These are phyloP conservation scores for Umbelopsis vinacea DNA, from an alignment of 192 early-diverging fungal genomes.

Conservation along the genomic window DNA sequence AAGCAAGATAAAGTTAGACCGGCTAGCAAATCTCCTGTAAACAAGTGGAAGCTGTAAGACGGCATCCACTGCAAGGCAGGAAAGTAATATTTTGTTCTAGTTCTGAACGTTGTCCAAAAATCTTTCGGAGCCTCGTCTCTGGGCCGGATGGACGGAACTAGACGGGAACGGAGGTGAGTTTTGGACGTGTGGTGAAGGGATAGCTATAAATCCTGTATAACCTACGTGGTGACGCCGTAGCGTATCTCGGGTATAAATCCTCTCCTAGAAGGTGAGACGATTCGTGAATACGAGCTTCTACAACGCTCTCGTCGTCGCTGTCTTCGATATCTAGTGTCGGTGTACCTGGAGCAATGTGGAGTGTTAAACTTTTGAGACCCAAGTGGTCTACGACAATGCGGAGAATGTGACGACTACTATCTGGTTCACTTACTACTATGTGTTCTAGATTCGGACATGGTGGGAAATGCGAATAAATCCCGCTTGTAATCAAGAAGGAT, in stretches of 20 bases:
- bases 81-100: conserved; percentile 88
- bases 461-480: not conserved
- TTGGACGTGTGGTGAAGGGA: not conserved
- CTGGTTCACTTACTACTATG: not conserved
- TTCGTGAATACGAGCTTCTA: conserved; percentile 24
- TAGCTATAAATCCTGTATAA: not conserved
- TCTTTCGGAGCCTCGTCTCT: conserved; percentile 33
- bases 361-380: too few relatives aligned
- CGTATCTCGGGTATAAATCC: conserved; percentile 27
- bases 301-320: conserved; percentile 30
- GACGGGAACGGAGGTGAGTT: not conserved
- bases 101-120: conserved; percentile 49
- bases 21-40: conserved; percentile 80
- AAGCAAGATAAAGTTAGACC: conserved; percentile 83
- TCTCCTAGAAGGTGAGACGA: conserved; percentile 8
- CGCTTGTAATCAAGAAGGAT: not conserved
- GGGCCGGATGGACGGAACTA: conserved; percentile 2
- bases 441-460: not conserved
- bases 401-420: not conserved
- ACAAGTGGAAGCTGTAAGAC: conserved; percentile 62
- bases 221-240: conserved; percentile 38
- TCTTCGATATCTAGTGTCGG: conserved; percentile 25
- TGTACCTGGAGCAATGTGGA: not conserved
- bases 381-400: not conserved
- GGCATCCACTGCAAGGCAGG: conserved; percentile 95